Evolutionary conservation across 345 rosid genomes (phyloP).

Genomic region (Gossypium longicalyx): DNA sequence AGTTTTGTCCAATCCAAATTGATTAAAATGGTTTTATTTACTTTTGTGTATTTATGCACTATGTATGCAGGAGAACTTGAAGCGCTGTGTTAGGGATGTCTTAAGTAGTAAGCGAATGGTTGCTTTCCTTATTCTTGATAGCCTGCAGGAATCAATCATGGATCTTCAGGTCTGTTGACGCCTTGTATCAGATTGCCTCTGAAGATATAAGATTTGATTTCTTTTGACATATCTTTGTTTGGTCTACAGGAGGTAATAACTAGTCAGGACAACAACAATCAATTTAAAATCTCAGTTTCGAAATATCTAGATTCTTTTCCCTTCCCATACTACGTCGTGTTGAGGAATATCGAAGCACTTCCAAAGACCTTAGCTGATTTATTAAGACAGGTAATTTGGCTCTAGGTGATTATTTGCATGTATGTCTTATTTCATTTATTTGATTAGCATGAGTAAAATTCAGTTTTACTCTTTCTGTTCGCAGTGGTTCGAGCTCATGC

Average conservation of each 20-base stretch:
- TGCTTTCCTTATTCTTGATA: slow-evolving; percentile 79
- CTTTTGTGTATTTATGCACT: background rate
- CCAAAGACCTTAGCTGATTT: slow-evolving; percentile 84
- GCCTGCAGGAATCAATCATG: slow-evolving; percentile 58
- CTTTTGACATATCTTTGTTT: background rate
- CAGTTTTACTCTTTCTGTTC: slow-evolving; percentile 2
- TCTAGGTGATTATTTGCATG: too few species aligned
- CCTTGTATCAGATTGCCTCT: background rate
- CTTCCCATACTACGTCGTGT: slow-evolving; percentile 76
- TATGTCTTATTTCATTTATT: background rate
- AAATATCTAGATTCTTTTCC: slow-evolving; percentile 86
- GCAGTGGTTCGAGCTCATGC: slow-evolving; percentile 99
- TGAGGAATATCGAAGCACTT: slow-evolving; percentile 76
- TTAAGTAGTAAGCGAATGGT: slow-evolving; percentile 81
- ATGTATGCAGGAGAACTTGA: slow-evolving; percentile 51
- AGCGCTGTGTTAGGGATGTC: slow-evolving; percentile 67
- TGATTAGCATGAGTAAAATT: background rate
- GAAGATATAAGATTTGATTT: background rate
- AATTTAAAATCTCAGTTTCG: slow-evolving; percentile 24
- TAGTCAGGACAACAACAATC: slow-evolving; percentile 32
- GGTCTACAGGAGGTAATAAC: slow-evolving; percentile 47
- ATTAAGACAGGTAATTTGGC: slow-evolving; percentile 69
- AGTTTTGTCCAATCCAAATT: background rate
- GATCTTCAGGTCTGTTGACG: slow-evolving; percentile 49
- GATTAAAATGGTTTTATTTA: background rate